Base-by-base conservation (phyloP, 1,284 basidiomycete genomes). In the Volvariella surrecta region DNA sequence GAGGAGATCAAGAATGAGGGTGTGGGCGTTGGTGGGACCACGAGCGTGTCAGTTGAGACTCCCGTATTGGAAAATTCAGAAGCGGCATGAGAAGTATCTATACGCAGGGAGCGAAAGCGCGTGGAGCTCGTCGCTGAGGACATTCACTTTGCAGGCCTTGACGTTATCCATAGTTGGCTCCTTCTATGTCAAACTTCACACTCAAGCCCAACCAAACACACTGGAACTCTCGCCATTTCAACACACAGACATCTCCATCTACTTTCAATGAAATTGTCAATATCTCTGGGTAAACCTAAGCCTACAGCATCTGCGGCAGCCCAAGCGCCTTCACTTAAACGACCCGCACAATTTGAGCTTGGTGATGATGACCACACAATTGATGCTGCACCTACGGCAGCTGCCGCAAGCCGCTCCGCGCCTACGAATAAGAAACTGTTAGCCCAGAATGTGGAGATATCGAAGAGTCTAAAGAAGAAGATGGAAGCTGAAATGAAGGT, bases 211-310 rank as follows among this genome's bases (percentile, higher is more conserved):
- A n/a, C n/a, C n/a, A n/a, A n/a, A n/a, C n/a, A n/a, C n/a, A n/a
- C n/a, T n/a, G n/a, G n/a, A n/a, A n/a, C n/a, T n/a, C n/a, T n/a
- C n/a, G n/a, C n/a, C n/a, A n/a, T n/a, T n/a, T n/a, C n/a, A n/a
- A n/a, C n/a, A n/a, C n/a, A n/a, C 35, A n/a, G n/a, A n/a, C n/a
- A n/a, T n/a, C n/a, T n/a, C n/a, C n/a, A n/a, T n/a, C n/a, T n/a
- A n/a, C n/a, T n/a, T n/a, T n/a, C n/a, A n/a, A 87, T 88, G 84
- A 89, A 88, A 63, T 72, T 89, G 62, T 89, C 86, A 52, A 82
- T 89, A 68, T 78, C 85, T 43, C 74, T 89, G 48, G 76, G 69
- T 62, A 75, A 76, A 61, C 71, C 76, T 42, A 72, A 76, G 51
- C 60, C 69, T 46, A 58, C 72, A 13, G 62, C 71, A 10, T 48